A percentile compares a stretch with the other conserved stretches of the same genome.
These are phyloP conservation scores for Pouteria glomerata DNA, from an alignment of 148 eudicot genomes.

Conservation along the genomic window DNA sequence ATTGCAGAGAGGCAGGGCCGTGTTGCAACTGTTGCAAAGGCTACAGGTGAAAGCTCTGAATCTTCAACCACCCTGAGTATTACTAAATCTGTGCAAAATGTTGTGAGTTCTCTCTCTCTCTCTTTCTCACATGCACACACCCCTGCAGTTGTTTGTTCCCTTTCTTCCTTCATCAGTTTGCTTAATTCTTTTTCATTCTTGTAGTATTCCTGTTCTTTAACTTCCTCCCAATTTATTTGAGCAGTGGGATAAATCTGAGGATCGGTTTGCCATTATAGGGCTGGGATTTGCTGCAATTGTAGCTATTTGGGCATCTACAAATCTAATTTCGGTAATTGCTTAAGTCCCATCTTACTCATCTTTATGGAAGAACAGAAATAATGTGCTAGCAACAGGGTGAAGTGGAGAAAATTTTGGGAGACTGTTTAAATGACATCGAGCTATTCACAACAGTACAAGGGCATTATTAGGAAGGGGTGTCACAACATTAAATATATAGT, in stretches of 20 bases:
- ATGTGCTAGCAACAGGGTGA: not conserved
- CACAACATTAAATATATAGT: not conserved
- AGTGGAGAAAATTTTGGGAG: not conserved
- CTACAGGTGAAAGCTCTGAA: constrained; percentile 72
- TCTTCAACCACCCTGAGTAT: constrained; percentile 59
- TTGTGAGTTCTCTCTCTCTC: constrained; percentile 43
- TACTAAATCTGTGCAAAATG: constrained; percentile 64
- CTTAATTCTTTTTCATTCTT: not conserved
- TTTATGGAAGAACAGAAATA: not conserved
- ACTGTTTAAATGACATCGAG: not conserved
- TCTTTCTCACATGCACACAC: not conserved
- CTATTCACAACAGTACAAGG: not conserved
- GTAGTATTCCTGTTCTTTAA: constrained; percentile 1
- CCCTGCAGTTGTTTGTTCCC: not conserved
- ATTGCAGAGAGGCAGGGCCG: constrained; percentile 47
- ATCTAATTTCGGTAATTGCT: constrained; percentile 55
- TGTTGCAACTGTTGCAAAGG: constrained; percentile 39
- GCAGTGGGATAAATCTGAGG: constrained; percentile 93
- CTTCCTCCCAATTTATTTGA: constrained; percentile 11
- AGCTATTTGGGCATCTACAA: constrained; percentile 76
- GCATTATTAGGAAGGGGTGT: not conserved
- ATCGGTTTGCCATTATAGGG: constrained; percentile 76
- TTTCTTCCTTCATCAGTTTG: not conserved
- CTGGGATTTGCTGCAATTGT: constrained; percentile 76
- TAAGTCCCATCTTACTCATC: not conserved